A percentile compares a stretch with the other conserved stretches of the same genome.
These are phyloP conservation scores for Petrea volubilis DNA, from an alignment of 257 asterid species.

Conservation along the genomic window DNA sequence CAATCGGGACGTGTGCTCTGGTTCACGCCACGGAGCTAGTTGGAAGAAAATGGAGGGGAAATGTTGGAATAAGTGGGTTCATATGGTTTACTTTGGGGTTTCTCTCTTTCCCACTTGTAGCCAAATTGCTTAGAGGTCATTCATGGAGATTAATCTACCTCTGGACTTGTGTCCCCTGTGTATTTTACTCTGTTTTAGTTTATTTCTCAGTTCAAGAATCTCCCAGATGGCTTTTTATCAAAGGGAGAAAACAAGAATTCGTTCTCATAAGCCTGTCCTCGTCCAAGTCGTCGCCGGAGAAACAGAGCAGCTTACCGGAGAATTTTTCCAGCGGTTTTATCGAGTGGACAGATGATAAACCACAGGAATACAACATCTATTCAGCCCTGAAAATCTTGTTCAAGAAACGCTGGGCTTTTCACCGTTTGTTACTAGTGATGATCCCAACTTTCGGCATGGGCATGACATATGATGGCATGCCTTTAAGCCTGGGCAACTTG, in stretches of 20 bases:
- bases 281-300: background rate
- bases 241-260: slow-evolving; percentile 26
- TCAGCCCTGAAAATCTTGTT: slow-evolving; percentile 4
- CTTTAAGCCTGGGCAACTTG: slow-evolving; percentile 43
- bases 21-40: slow-evolving; percentile 51
- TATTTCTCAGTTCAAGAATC: slow-evolving; percentile 42
- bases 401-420: background rate
- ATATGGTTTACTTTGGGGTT: slow-evolving; percentile 45
- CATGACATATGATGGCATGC: slow-evolving; percentile 42
- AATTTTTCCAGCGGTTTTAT: background rate
- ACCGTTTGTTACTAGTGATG: background rate
- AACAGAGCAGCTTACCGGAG: background rate
- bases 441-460: slow-evolving; percentile 42
- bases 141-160: slow-evolving; percentile 52
- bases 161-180: slow-evolving; percentile 32
- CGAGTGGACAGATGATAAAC: background rate
- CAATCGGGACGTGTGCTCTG: slow-evolving; percentile 43
- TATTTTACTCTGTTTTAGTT: slow-evolving; percentile 35
- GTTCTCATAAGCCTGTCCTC: background rate
- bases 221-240: slow-evolving; percentile 47
- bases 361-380: background rate
- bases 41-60: slow-evolving; percentile 44
- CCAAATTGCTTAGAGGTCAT: slow-evolving; percentile 24
- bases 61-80: slow-evolving; percentile 46
- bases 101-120: slow-evolving; percentile 41